A percentile compares a stretch with the other conserved stretches of the same genome.
Evolutionary conservation across 164 flowering plant genomes (phyloP).

Genomic region (Liquidambar formosana): DNA sequence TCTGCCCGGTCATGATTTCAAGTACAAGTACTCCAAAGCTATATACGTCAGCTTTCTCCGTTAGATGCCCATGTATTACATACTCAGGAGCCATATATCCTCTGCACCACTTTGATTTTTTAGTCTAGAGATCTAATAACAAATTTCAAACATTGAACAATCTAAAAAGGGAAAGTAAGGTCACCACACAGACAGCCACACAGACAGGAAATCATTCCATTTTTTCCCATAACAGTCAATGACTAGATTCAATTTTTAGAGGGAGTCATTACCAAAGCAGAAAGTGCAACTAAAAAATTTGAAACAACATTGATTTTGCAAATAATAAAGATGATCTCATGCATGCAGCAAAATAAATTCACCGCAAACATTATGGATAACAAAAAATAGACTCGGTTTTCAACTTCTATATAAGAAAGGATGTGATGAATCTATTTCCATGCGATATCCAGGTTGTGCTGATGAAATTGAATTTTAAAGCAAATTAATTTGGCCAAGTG

Average conservation of each 20-base stretch:
- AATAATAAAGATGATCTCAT: too few relatives aligned
- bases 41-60: conserved; percentile 11
- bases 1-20: conserved; percentile 18
- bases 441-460: too few relatives aligned
- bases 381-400: too few relatives aligned
- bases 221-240: not conserved
- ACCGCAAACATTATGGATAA: too few relatives aligned
- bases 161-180: not conserved
- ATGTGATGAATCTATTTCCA: too few relatives aligned
- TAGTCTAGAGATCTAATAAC: not conserved
- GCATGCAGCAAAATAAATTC: too few relatives aligned
- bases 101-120: conserved; percentile 20
- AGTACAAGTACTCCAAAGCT: conserved; percentile 16
- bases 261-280: not conserved
- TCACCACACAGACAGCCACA: too few relatives aligned
- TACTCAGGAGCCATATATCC: conserved; percentile 18
- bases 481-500: too few relatives aligned
- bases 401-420: too few relatives aligned
- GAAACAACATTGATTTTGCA: too few relatives aligned
- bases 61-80: conserved; percentile 6
- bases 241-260: not conserved
- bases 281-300: not conserved
- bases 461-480: too few relatives aligned
- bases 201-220: not conserved
- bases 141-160: not conserved